These are phyloP conservation scores for Leishmania tarentolae DNA, from an alignment of 208 protist species.

Conservation along the genomic window DNA sequence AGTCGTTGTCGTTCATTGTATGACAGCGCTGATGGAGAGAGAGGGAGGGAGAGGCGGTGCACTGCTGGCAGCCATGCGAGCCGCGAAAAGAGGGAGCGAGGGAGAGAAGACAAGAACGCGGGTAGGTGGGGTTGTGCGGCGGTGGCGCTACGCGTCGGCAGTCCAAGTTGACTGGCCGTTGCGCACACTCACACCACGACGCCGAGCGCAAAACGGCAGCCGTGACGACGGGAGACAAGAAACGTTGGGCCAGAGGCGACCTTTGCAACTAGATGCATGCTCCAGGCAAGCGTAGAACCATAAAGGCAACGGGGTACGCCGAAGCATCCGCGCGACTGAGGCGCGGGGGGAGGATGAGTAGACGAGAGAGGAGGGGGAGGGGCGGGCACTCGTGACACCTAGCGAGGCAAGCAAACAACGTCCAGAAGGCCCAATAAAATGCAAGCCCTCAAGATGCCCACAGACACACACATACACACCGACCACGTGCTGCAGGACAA, in stretches of 20 bases:
- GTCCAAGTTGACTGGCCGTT: background rate
- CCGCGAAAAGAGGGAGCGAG: background rate
- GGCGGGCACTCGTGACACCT: background rate
- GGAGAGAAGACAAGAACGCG: background rate
- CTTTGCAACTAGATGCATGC: background rate
- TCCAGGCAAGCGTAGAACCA: background rate
- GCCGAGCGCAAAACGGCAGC: background rate
- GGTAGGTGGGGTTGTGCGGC: background rate
- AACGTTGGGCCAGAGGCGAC: background rate
- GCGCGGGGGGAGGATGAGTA: background rate
- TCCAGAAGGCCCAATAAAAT: background rate
- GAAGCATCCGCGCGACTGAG: background rate
- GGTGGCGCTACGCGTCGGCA: background rate
- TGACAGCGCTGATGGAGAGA: background rate
- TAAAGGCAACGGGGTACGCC: background rate
- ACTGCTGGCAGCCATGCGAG: background rate
- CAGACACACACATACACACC: background rate
- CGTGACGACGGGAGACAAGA: background rate
- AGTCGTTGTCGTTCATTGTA: constrained; percentile 40
- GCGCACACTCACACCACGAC: background rate
- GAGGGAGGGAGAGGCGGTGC: background rate
- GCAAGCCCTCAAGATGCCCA: background rate
- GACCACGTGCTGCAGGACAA: too few relatives aligned
- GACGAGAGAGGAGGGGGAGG: background rate
- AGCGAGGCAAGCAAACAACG: background rate